Conservation (phyloP, 2,329 filamentous ascomycete genomes). For the Ilyonectria robusta region DNA sequence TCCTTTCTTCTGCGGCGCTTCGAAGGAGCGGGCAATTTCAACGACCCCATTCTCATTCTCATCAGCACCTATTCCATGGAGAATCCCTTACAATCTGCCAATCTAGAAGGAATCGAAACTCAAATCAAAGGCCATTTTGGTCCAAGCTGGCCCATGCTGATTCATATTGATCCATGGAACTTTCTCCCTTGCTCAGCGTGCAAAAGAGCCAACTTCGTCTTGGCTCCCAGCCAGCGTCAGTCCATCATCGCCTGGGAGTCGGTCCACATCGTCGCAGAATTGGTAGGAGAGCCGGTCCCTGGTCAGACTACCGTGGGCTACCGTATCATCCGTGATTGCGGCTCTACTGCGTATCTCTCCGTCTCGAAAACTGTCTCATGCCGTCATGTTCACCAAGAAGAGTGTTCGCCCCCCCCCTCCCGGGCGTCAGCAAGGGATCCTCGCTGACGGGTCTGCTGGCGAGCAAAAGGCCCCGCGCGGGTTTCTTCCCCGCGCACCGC, state of each 20-base stretch:
- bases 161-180: background rate
- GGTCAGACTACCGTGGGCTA: background rate
- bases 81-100: slow-evolving; percentile 8
- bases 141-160: slow-evolving; percentile 10
- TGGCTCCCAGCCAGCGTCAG: slow-evolving; percentile 17
- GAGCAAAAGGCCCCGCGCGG: slow-evolving; percentile 16
- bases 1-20: slow-evolving; percentile 30
- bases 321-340: slow-evolving; percentile 18
- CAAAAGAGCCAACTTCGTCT: slow-evolving; percentile 5
- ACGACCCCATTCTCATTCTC: slow-evolving; percentile 12
- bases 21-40: slow-evolving; percentile 28
- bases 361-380: slow-evolving; percentile 2
- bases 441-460: slow-evolving; percentile 9
- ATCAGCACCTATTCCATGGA: slow-evolving; percentile 17
- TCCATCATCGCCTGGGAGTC: slow-evolving; percentile 20
- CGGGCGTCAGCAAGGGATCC: slow-evolving; percentile 19
- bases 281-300: slow-evolving; percentile 13
- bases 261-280: slow-evolving; percentile 22
- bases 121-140: slow-evolving; percentile 8
- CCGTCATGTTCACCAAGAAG: slow-evolving; percentile 21
- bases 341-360: slow-evolving; percentile 20
- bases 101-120: slow-evolving; percentile 3
- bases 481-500: slow-evolving; percentile 6
- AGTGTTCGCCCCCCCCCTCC: slow-evolving; percentile 9
- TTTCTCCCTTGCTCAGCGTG: background rate